Conservation (phyloP, 768 basidiomycete species). For the Neoboletus subvelutipes region DNA sequence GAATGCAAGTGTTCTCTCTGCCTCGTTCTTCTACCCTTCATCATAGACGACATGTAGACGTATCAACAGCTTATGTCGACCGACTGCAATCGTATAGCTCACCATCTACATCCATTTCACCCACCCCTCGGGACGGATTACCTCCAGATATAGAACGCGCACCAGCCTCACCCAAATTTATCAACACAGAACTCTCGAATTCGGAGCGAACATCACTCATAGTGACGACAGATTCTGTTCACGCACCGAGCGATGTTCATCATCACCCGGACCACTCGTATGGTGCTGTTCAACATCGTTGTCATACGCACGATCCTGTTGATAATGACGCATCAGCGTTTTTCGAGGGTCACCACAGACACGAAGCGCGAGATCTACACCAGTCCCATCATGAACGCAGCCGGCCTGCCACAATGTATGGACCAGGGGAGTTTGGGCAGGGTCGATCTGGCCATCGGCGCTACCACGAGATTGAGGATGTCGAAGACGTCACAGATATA, state of each 20-base stretch:
- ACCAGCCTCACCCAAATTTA: slow-evolving; percentile 3
- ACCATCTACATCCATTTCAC: slow-evolving; percentile 39
- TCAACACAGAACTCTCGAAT: slow-evolving; percentile 1
- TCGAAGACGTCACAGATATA: background rate
- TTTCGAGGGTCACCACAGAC: slow-evolving; percentile 38
- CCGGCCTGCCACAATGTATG: slow-evolving; percentile 25
- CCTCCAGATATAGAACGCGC: slow-evolving; percentile 5
- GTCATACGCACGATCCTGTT: background rate
- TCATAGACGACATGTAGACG: slow-evolving; percentile 42
- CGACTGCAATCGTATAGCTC: slow-evolving; percentile 64
- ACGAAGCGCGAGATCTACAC: slow-evolving; percentile 31
- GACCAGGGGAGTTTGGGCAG: slow-evolving; percentile 11
- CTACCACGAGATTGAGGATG: slow-evolving; percentile 8
- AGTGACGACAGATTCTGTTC: background rate
- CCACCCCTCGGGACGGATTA: slow-evolving; percentile 29
- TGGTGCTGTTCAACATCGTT: slow-evolving; percentile 11
- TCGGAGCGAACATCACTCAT: slow-evolving; percentile 25
- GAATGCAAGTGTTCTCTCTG: slow-evolving; percentile 59
- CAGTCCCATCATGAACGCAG: slow-evolving; percentile 30
- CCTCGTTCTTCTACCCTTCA: background rate
- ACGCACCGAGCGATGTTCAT: background rate
- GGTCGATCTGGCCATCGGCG: slow-evolving; percentile 2
- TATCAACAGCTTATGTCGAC: slow-evolving; percentile 75
- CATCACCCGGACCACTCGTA: slow-evolving; percentile 15
- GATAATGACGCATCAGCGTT: slow-evolving; percentile 11